phyloP scores from a whole-genome alignment of 106 monocot genomes.

The Amphibolis antarctica region DNA sequence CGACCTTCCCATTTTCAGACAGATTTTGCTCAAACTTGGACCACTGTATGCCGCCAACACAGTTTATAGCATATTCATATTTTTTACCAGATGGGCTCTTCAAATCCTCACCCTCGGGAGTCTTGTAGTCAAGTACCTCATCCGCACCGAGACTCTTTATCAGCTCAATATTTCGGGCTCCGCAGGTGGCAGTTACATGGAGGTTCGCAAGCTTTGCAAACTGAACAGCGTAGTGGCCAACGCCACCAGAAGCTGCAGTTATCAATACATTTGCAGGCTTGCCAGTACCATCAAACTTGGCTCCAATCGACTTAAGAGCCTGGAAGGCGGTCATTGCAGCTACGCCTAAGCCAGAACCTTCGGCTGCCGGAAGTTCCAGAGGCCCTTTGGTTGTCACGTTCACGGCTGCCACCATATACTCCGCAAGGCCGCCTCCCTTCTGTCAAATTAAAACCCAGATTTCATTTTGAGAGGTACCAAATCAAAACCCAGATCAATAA shows the following conservation, averaged over 20 bases:
- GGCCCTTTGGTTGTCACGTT: slow-evolving; percentile 9
- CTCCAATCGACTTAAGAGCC: slow-evolving; percentile 4
- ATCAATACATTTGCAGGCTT: slow-evolving; percentile 10
- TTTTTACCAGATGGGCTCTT: slow-evolving; percentile 15
- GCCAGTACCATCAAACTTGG: slow-evolving; percentile 11
- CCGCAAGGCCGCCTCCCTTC: slow-evolving; percentile 18
- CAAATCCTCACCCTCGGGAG: slow-evolving; percentile 12
- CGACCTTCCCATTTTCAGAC: slow-evolving; percentile 8
- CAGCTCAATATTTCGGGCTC: slow-evolving; percentile 13
- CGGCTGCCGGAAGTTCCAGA: slow-evolving; percentile 6
- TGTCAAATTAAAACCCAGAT: slow-evolving; percentile 1
- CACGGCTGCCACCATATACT: slow-evolving; percentile 9
- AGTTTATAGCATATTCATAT: slow-evolving; percentile 14
- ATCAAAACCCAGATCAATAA: background rate
- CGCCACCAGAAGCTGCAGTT: slow-evolving; percentile 22
- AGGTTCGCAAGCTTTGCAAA: slow-evolving; percentile 19
- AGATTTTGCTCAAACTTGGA: slow-evolving; percentile 12
- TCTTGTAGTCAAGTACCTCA: slow-evolving; percentile 23
- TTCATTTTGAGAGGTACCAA: no score
- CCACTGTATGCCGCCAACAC: slow-evolving; percentile 9
- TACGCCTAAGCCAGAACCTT: slow-evolving; percentile 4
- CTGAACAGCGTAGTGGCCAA: slow-evolving; percentile 18
- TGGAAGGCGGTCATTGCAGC: slow-evolving; percentile 16
- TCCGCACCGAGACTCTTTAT: slow-evolving; percentile 16
- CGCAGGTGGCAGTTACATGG: slow-evolving; percentile 26